Base-by-base conservation (phyloP, 163 green algal species). In the Trebouxiophyceae sp. region DNA sequence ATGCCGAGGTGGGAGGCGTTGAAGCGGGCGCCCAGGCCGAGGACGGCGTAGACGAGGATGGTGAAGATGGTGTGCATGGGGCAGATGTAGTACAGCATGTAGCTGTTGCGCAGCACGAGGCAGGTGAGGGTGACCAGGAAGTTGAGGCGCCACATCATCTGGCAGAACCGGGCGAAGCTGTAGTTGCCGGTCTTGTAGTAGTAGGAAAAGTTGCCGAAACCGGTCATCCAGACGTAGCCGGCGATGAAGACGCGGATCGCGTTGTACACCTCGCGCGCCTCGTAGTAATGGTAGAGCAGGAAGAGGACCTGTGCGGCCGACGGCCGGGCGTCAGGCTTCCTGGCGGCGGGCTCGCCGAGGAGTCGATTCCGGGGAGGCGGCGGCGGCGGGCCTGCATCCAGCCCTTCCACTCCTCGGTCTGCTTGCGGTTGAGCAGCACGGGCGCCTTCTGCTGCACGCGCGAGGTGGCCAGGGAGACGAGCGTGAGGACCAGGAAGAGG, bases 51-150 rank as follows among this genome's bases (percentile, higher is more conserved):
- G 8, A 97, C 90, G 57, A 96, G 78, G 24, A 97, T 67, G 33
- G 92, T 97, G 84, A 94, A 98, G 46, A 97, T 84, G 24, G 92
- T 97, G 82, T 98, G 92, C 92, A 98, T 97, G 69, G 91, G 91
- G 81, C 90, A 97, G 76, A 98, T 98, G 81, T 98, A 98, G 78
- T 98, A 98, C 20, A 98, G 84, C 91, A 98, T 96, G 81, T 95
- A 97, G 61, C 68, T 79, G 80, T 97, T 96, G 56, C 70, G 76
- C 56, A 98, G 74, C 59, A 88, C 84, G 2, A 92, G 60, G 77
- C 89, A 96, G 57, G 67, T 73, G 60, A 93, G 77, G 31, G 88
- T 71, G 20, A 92, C 89, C 64, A 96, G 75, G 72, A 94, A 92
- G 72, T 96, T 95, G 23, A 96, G 74, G 32, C 89, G 82, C 89